These are phyloP conservation scores for Candida labiduridarum DNA, from an alignment of 1,139 yeast species.

Conservation along the genomic window DNA sequence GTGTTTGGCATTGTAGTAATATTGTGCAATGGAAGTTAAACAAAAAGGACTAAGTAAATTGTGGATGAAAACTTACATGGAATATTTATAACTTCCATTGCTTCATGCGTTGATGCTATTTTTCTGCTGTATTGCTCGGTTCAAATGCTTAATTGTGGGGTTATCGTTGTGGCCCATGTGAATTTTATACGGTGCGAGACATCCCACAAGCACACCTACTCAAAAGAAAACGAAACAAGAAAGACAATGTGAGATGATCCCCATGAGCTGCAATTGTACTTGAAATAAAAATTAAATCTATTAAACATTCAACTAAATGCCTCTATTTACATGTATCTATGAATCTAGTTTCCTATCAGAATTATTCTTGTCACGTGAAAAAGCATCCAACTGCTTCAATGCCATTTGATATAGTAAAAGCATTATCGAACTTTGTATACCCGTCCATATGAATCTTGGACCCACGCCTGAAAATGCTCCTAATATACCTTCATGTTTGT, in stretches of 20 bases:
- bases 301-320: neutral
- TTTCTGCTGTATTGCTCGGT: too few species aligned
- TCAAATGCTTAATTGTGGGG: too few species aligned
- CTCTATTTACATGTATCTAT: conserved; percentile 1
- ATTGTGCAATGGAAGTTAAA: neutral
- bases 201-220: too few species aligned
- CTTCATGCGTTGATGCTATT: too few species aligned
- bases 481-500: conserved; percentile 69
- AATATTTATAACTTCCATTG: too few species aligned
- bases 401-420: conserved; percentile 76
- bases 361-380: conserved; percentile 19
- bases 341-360: conserved; percentile 1
- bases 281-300: neutral
- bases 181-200: too few species aligned
- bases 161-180: too few species aligned
- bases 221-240: too few species aligned
- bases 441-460: conserved; percentile 95
- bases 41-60: too few species aligned
- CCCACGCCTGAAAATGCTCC: conserved; percentile 95
- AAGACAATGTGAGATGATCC: too few species aligned
- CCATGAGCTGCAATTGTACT: too few species aligned
- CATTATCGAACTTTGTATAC: conserved; percentile 94
- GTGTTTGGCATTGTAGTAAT: conserved; percentile 17
- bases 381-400: conserved; percentile 40
- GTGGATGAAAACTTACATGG: too few species aligned